Evolutionary conservation across 2,329 filamentous ascomycete genomes (phyloP).

Genomic region (Alternaria novae-zelandiae): DNA sequence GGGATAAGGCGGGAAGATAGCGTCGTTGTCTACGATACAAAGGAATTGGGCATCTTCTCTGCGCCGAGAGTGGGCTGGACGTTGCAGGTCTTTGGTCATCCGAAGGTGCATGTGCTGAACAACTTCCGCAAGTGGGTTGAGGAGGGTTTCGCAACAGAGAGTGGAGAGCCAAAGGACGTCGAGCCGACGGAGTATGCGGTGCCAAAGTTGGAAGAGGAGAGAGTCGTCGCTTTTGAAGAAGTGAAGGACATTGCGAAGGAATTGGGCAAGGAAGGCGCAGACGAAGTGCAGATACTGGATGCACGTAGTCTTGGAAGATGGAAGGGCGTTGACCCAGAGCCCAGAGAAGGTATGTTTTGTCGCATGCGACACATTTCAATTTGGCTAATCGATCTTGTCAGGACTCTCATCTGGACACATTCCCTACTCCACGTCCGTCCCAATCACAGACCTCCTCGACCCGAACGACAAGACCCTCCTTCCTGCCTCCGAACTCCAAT

Average conservation of each 20-base stretch:
- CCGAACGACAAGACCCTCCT: constrained; percentile 81
- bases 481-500: constrained; percentile 71
- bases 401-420: constrained; percentile 86
- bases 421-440: constrained; percentile 83
- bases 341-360: constrained; percentile 68
- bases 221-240: constrained; percentile 82
- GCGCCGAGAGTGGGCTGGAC: constrained; percentile 96
- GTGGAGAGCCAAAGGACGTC: constrained; percentile 68
- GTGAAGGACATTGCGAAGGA: constrained; percentile 79
- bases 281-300: constrained; percentile 87
- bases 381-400: constrained; percentile 11
- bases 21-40: constrained; percentile 91
- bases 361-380: background rate
- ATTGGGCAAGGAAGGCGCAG: constrained; percentile 79
- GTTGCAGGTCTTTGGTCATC: constrained; percentile 85
- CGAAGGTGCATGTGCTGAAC: constrained; percentile 86
- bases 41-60: constrained; percentile 91
- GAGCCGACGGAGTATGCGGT: constrained; percentile 51
- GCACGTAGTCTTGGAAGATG: constrained; percentile 82
- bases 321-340: constrained; percentile 83
- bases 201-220: constrained; percentile 58
- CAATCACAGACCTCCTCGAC: constrained; percentile 81
- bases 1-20: constrained; percentile 88
- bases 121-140: constrained; percentile 96
- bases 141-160: constrained; percentile 79